These are phyloP conservation scores for Talaromyces albobiverticillius DNA, from an alignment of 2,329 filamentous ascomycete genomes.

Conservation along the genomic window DNA sequence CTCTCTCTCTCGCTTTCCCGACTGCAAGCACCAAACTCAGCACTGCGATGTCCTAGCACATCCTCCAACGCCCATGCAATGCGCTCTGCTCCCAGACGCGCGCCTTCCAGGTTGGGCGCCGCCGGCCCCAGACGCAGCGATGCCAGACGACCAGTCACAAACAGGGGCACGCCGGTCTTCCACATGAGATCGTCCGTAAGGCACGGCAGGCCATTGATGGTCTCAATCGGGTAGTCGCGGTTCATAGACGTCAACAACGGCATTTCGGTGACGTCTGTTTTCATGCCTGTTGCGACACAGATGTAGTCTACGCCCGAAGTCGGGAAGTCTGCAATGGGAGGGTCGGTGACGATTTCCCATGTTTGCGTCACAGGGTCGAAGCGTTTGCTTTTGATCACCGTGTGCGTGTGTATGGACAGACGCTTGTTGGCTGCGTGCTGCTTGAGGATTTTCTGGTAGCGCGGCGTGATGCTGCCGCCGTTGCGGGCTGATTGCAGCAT, in stretches of 20 bases:
- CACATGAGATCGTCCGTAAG: constrained; percentile 75
- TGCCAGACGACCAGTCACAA: constrained; percentile 67
- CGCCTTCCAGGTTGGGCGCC: constrained; percentile 71
- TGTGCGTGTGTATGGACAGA: constrained; percentile 58
- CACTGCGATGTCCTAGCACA: constrained; percentile 37
- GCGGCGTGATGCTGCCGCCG: constrained; percentile 73
- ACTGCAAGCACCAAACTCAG: constrained; percentile 17
- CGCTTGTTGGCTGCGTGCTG: constrained; percentile 53
- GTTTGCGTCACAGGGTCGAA: constrained; percentile 50
- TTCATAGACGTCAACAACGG: constrained; percentile 61
- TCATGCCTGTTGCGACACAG: constrained; percentile 72
- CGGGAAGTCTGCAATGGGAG: constrained; percentile 50
- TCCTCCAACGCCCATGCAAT: constrained; percentile 69
- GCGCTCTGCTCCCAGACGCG: constrained; percentile 68
- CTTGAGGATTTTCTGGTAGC: constrained; percentile 65
- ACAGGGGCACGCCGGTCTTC: constrained; percentile 69
- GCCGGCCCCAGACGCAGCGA: constrained; percentile 68
- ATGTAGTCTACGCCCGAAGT: constrained; percentile 61
- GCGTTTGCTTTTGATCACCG: constrained; percentile 50
- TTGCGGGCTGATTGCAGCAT: constrained; percentile 66
- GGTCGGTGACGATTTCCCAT: constrained; percentile 55
- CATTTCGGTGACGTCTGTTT: constrained; percentile 60
- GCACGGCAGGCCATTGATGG: constrained; percentile 66
- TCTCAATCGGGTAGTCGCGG: constrained; percentile 59
- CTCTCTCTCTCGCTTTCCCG: constrained; percentile 22